Base-by-base conservation (phyloP, 495 filamentous ascomycete species). In the Extremus antarcticus region DNA sequence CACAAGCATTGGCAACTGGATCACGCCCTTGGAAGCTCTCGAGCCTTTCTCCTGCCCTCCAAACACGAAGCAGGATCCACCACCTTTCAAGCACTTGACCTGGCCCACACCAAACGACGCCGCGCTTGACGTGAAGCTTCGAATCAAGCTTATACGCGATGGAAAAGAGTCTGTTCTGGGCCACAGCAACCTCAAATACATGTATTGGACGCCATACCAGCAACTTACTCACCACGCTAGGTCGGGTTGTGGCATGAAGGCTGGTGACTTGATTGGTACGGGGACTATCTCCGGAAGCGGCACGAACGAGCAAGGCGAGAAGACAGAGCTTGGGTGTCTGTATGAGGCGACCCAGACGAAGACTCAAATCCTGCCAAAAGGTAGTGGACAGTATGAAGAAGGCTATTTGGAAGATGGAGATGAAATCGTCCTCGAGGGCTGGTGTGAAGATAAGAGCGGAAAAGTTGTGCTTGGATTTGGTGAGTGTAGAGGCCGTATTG, bases 171-270 rank as follows among this genome's bases (percentile, higher is more conserved):
- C 47, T 10, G 20, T 50, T 3, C 11, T 65, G 16, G 53, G 51
- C 15, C 56, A 51, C 21, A 62, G 55, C 24, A 67, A 67, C 49
- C 57, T 67, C 2, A 54, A 53, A 23, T 63, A 58, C 20, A 32
- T 61, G 39, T 67, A 62, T 43, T 63, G 59, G 59, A 63, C 63
- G 43, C 63, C 63, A 3, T 63, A 61, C 47, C 64, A 67, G 50
- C 58, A 62, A 47, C 51, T 67, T 15, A 57, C 63, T 1, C 64
- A 67, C 43, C 63, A 63, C 25, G 62, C 62, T 17, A 51, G 54
- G 16, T 47, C 56, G n/a, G 60, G 62, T 17, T 65, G 60, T 43
- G 60, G 60, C 0, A 53, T 67, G 47, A 32, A 41, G 29, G 55
- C 59, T 0, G 64, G 64, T 9, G 64, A 67, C 53, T 47, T 67